Evolutionary conservation across 495 filamentous ascomycete genomes (phyloP), one percentile per base, ranked within the genome.

Genomic region (Echria macrotheca): DNA sequence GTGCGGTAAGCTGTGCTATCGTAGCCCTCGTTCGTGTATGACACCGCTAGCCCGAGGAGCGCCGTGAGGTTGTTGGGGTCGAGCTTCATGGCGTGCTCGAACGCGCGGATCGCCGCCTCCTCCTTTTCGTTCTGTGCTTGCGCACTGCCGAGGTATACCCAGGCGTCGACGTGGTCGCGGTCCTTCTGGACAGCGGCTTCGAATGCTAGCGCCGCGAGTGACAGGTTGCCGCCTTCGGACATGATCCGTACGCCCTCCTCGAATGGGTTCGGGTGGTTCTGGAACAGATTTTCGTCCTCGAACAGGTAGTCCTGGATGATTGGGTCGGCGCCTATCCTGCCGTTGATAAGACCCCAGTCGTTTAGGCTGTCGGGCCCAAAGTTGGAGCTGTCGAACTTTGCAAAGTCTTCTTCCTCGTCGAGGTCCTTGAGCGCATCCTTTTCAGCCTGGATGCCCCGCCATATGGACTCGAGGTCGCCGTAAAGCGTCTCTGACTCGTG

Each of bases 121-220:
- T 98, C 93, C 68, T 98, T 98, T 61, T 98, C 93, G 67, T 98
- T 98, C 67, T 96, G 93, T 4, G 94, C 94, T 68, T 98, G 93
- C 22, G 89, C 85, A 43, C 80, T 79, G 53, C 93, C 94, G 31
- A 98, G 80, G 60, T 88, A 82, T 8, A 86, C 86, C 93, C 94
- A 98, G 0, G 93, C 93, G 21, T 91, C 86, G 26, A 91, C 78
- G 67, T 96, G 91, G 39, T 85, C 73, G 0, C 88, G 79, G 51
- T 95, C 80, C 69, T 89, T 88, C 64, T 96, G 89, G 2, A 90
- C 89, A 1, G 93, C 94, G 14, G 93, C 88, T 68, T 98, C 93
- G 55, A 98, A 98, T n/a, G 94, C 93, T 19, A 98, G 76, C 2
- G 94, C 89, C 15, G 93, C 93, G 14, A 97, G 75, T 12, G 89